Conservation (phyloP, 306 rosid genomes). For the Abrus precatorius region DNA sequence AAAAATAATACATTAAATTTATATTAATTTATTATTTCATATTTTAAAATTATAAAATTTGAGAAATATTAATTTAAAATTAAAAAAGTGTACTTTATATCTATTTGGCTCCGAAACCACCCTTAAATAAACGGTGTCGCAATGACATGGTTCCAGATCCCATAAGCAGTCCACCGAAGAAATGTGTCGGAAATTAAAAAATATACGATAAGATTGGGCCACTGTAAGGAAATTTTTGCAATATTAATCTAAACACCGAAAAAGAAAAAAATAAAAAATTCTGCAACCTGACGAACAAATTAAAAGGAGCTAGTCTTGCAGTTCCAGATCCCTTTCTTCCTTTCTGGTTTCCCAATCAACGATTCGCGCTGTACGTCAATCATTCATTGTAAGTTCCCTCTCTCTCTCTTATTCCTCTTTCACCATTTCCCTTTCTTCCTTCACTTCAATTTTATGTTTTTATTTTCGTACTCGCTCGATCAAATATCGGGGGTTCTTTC, state of each 20-base stretch:
- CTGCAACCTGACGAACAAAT: not conserved
- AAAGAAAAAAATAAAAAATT: not conserved
- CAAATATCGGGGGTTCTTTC: not conserved
- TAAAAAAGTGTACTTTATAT: too few relatives aligned
- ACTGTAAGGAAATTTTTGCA: not conserved
- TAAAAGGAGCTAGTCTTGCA: not conserved
- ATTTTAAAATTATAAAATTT: too few relatives aligned
- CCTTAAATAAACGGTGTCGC: not conserved
- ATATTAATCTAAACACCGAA: not conserved
- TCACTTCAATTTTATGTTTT: not conserved
- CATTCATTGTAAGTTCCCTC: slow-evolving; percentile 16
- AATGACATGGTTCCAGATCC: not conserved
- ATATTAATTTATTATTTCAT: too few relatives aligned
- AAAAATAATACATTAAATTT: too few relatives aligned
- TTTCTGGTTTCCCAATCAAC: not conserved
- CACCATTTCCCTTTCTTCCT: not conserved
- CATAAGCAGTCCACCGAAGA: not conserved
- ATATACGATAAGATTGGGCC: not conserved
- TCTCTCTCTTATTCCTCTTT: not conserved
- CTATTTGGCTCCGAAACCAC: too few relatives aligned
- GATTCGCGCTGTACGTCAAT: not conserved
- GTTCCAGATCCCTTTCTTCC: slow-evolving; percentile 18
- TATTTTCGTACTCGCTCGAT: not conserved
- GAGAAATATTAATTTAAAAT: too few relatives aligned
- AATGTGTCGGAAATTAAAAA: not conserved